phyloP scores from a whole-genome alignment of 805 yeast genomes.

The Metschnikowia cubensis region DNA sequence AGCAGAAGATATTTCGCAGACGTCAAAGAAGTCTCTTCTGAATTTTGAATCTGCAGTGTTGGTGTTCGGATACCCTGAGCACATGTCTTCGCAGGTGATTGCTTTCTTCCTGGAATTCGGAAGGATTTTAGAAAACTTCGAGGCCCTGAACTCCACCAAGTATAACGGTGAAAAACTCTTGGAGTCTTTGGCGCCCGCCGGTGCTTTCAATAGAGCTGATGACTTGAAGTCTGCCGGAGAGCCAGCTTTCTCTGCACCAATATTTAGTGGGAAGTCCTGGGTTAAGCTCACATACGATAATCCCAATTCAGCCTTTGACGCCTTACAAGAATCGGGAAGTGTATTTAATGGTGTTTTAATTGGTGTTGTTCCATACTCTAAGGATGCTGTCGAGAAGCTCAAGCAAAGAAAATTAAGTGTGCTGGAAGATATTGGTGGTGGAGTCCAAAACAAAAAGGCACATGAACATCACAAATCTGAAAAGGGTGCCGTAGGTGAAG shows the following conservation, averaged over 20 bases:
- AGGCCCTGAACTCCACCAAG: conserved; percentile 21
- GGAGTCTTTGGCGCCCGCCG: conserved; percentile 11
- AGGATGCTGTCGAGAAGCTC: conserved; percentile 56
- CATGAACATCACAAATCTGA: conserved; percentile 11
- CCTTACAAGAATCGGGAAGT: conserved; percentile 78
- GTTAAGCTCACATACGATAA: conserved; percentile 81
- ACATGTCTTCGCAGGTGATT: conserved; percentile 60
- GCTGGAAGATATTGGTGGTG: conserved; percentile 48
- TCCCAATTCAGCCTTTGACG: conserved; percentile 71
- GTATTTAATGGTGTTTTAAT: conserved; percentile 60
- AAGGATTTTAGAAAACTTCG: conserved; percentile 69
- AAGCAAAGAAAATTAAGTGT: conserved; percentile 41
- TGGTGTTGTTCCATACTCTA: conserved; percentile 69
- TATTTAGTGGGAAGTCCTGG: conserved; percentile 86
- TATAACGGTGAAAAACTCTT: conserved; percentile 6
- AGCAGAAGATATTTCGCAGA: conserved; percentile 13
- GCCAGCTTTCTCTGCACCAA: conserved; percentile 40
- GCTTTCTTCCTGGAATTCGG: conserved; percentile 79
- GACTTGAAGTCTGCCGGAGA: background rate
- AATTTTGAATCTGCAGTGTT: conserved; percentile 63
- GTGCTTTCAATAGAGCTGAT: conserved; percentile 9
- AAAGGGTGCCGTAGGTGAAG: conserved; percentile 11
- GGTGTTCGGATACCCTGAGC: conserved; percentile 86
- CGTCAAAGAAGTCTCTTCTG: conserved; percentile 14
- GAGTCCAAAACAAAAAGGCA: conserved; percentile 9